phyloP scores from a whole-genome alignment of 108 stramenopile genomes.

The Chaetoceros tenuissimus region DNA sequence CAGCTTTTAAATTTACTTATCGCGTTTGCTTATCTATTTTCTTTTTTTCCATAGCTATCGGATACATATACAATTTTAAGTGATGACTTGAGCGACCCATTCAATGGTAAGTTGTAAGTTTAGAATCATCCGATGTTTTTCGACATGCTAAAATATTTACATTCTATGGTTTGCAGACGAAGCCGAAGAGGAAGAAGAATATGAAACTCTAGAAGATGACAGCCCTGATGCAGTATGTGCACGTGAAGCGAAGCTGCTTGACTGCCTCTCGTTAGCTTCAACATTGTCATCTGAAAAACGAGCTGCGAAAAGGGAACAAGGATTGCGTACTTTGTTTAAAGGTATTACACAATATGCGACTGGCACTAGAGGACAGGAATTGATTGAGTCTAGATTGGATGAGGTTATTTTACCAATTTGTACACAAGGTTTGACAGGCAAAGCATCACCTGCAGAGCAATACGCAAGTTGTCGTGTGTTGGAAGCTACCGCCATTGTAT shows the following conservation, averaged over 20 bases:
- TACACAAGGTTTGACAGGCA: conserved; percentile 18
- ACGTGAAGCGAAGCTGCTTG: conserved; percentile 13
- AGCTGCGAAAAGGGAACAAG: conserved; percentile 48
- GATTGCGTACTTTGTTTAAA: conserved; percentile 41
- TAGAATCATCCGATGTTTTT: neutral
- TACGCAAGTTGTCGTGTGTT: conserved; percentile 79
- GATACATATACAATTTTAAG: neutral
- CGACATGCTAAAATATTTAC: neutral
- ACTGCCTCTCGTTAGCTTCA: conserved; percentile 19
- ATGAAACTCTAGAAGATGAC: too few relatives aligned
- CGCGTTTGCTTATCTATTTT: too few relatives aligned
- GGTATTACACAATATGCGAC: conserved; percentile 57
- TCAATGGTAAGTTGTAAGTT: neutral
- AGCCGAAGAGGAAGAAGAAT: too few relatives aligned
- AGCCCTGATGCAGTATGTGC: too few relatives aligned
- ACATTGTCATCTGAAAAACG: conserved; percentile 46
- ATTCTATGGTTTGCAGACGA: too few relatives aligned
- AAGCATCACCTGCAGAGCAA: conserved; percentile 53
- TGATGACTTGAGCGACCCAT: neutral
- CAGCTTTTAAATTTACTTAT: too few relatives aligned
- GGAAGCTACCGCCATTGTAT: conserved; percentile 57
- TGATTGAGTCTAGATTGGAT: conserved; percentile 12
- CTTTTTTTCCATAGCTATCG: neutral
- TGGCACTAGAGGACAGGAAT: conserved; percentile 21
- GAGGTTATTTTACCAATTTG: conserved; percentile 20